Conservation (phyloP, 345 rosid genomes). For the Streptanthus diversifolius region DNA sequence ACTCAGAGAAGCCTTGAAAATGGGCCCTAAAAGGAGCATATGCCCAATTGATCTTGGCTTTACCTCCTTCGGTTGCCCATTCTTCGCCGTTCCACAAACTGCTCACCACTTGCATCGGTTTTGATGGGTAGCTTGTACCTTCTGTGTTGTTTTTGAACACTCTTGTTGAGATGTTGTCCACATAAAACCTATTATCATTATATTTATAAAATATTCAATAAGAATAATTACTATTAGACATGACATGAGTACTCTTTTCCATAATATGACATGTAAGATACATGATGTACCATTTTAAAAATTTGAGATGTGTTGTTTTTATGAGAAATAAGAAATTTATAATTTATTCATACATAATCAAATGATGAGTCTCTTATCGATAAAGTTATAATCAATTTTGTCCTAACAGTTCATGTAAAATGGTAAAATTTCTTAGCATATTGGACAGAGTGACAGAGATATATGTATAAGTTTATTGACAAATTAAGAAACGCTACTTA, state of each 20-base stretch:
- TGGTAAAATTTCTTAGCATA: too few species aligned
- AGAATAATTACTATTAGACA: neutral
- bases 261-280: neutral
- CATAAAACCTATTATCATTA: constrained; percentile 19
- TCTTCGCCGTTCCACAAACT: constrained; percentile 62
- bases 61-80: constrained; percentile 67
- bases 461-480: too few species aligned
- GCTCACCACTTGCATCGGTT: constrained; percentile 46
- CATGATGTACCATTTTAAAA: neutral
- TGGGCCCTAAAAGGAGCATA: constrained; percentile 48
- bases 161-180: constrained; percentile 54
- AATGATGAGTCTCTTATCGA: neutral
- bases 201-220: neutral
- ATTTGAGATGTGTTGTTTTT: neutral
- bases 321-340: neutral
- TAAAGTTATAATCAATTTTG: neutral
- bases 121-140: constrained; percentile 8
- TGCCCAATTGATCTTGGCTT: constrained; percentile 47
- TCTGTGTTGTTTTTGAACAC: constrained; percentile 48
- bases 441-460: too few species aligned
- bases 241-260: neutral
- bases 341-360: neutral
- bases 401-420: too few species aligned
- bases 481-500: too few species aligned
- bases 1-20: constrained; percentile 39